Evolutionary conservation across 2,329 filamentous ascomycete species (phyloP).

Genomic region (Clonostachys rosea): DNA sequence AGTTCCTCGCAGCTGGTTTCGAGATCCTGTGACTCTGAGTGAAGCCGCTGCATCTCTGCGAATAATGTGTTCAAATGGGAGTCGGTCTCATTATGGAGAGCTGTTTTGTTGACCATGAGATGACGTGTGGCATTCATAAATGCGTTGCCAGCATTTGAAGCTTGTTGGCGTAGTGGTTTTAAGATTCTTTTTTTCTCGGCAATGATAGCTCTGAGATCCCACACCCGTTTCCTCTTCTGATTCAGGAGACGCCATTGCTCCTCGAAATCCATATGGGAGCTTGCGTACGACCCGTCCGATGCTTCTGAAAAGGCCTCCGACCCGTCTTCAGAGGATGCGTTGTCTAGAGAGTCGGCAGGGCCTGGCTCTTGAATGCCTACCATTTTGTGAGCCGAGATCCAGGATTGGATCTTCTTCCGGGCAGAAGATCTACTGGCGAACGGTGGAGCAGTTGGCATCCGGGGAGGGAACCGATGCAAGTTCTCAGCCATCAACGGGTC

Average conservation of each 20-base stretch:
- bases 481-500: background rate
- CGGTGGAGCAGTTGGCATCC: background rate
- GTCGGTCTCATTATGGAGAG: conserved; percentile 9
- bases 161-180: conserved; percentile 19
- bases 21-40: conserved; percentile 27
- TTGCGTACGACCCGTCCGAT: conserved; percentile 6
- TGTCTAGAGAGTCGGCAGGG: background rate
- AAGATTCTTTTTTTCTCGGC: conserved; percentile 20
- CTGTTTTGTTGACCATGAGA: conserved; percentile 20
- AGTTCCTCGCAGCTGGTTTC: conserved; percentile 29
- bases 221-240: conserved; percentile 19
- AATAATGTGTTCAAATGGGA: conserved; percentile 19
- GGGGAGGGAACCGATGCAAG: conserved; percentile 1
- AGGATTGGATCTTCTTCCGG: background rate
- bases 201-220: conserved; percentile 22
- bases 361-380: background rate
- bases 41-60: conserved; percentile 26
- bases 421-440: background rate
- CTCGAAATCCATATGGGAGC: conserved; percentile 23
- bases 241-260: conserved; percentile 27
- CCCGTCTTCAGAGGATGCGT: background rate
- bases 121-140: conserved; percentile 32
- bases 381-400: background rate
- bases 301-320: background rate
- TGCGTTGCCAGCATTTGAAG: conserved; percentile 29